phyloP scores from a whole-genome alignment of 2,329 filamentous ascomycete species.

The Colletotrichum caudatum region DNA sequence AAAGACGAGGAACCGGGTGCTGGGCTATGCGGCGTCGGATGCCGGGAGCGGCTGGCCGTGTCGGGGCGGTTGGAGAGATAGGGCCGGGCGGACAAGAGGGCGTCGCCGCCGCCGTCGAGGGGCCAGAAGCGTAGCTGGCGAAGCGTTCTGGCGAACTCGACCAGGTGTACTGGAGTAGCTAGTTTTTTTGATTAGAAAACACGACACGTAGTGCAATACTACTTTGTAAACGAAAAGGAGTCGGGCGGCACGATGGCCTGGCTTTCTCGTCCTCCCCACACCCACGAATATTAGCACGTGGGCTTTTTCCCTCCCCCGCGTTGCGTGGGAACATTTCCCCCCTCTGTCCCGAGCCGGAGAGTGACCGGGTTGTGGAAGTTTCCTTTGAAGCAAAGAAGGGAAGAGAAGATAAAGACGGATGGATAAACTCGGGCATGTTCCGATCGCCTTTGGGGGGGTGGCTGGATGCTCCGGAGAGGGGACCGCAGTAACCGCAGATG shows the following conservation, averaged over 20 bases:
- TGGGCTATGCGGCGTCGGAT: constrained; percentile 15
- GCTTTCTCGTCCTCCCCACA: not conserved
- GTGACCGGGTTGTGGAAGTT: too few relatives aligned
- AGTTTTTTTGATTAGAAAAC: not conserved
- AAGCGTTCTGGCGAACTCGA: constrained; percentile 26
- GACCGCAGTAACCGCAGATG: not conserved
- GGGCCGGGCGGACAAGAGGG: not conserved
- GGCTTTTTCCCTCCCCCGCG: too few relatives aligned
- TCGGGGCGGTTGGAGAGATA: constrained; percentile 13
- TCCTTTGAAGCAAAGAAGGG: too few relatives aligned
- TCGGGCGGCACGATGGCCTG: not conserved
- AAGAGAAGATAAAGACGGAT: too few relatives aligned
- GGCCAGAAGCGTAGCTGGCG: constrained; percentile 15
- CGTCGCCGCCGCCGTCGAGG: not conserved
- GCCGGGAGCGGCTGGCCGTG: not conserved
- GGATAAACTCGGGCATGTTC: constrained; percentile 36
- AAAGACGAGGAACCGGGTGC: constrained; percentile 24
- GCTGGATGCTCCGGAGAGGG: not conserved
- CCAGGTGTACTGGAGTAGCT: constrained; percentile 20
- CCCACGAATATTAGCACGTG: not conserved
- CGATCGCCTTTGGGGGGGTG: not conserved
- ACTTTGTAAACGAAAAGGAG: not conserved
- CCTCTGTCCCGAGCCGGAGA: too few relatives aligned
- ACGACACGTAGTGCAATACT: not conserved
- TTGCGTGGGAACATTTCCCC: too few relatives aligned